phyloP scores from a whole-genome alignment of 1,284 basidiomycete species.

The Porogramme epimiltina region DNA sequence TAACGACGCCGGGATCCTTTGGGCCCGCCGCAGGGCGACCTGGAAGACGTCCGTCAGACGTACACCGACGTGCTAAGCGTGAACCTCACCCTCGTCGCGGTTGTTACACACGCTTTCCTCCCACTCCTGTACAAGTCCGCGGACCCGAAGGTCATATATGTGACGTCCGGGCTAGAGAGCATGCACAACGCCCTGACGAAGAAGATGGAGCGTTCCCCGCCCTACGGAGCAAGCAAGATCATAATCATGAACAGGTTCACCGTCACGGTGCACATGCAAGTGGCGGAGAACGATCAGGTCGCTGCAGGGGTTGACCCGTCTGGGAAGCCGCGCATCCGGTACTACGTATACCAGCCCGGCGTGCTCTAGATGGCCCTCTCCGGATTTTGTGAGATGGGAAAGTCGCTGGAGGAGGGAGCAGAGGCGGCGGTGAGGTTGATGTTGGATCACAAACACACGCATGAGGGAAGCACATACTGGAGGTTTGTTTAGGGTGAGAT shows the following conservation, averaged over 20 bases:
- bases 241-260: conserved; percentile 2
- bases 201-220: not conserved
- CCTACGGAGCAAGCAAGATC: conserved; percentile 4
- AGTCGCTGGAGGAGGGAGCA: conserved; percentile 2
- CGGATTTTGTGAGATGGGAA: not conserved
- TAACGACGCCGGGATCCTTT: conserved; percentile 5
- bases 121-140: conserved; percentile 3
- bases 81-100: conserved; percentile 6
- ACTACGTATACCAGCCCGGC: conserved; percentile 1
- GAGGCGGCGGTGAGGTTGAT: conserved; percentile 2
- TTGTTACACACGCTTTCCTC: conserved; percentile 4
- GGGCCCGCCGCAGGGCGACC: not conserved
- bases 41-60: not conserved
- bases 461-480: conserved; percentile 4
- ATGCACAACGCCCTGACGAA: conserved; percentile 3
- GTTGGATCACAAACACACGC: not conserved
- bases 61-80: conserved; percentile 2
- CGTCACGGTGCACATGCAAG: conserved; percentile 6
- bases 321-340: not conserved
- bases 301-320: not conserved
- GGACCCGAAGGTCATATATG: conserved; percentile 7
- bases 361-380: conserved; percentile 3
- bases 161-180: conserved; percentile 6
- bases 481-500: conserved; percentile 2
- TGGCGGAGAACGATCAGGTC: not conserved